A percentile compares a stretch with the other conserved stretches of the same genome.
These are phyloP conservation scores for Albophoma yamanashiensis DNA, from an alignment of 2,329 filamentous ascomycete species.

Conservation along the genomic window DNA sequence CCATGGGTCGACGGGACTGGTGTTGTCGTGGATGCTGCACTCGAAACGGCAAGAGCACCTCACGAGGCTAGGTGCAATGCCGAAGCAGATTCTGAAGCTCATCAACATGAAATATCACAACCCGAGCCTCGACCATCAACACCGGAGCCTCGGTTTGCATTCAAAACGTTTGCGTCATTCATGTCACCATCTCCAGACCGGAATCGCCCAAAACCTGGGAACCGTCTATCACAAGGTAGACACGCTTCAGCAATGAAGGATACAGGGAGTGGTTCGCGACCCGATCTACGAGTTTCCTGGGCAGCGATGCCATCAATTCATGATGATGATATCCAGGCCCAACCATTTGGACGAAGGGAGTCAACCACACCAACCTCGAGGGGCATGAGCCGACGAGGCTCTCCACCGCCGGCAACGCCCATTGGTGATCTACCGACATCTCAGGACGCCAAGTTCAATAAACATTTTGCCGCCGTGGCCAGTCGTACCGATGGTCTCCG, in stretches of 20 bases:
- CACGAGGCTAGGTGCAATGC: background rate
- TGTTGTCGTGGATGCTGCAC: background rate
- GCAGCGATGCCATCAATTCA: slow-evolving; percentile 10
- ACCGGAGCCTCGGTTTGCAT: slow-evolving; percentile 34
- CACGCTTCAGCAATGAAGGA: slow-evolving; percentile 23
- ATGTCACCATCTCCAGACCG: slow-evolving; percentile 36
- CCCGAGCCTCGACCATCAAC: slow-evolving; percentile 19
- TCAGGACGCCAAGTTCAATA: slow-evolving; percentile 27
- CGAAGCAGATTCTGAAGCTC: background rate
- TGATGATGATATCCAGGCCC: background rate
- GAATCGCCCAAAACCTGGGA: slow-evolving; percentile 7
- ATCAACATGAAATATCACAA: background rate
- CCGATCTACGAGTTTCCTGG: slow-evolving; percentile 25
- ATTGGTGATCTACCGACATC: slow-evolving; percentile 22
- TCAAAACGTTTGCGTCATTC: slow-evolving; percentile 43
- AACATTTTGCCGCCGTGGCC: slow-evolving; percentile 37
- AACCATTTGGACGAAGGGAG: background rate
- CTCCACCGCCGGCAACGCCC: slow-evolving; percentile 31
- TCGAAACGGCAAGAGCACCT: background rate
- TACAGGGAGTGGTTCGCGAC: slow-evolving; percentile 16
- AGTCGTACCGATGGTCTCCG: slow-evolving; percentile 18
- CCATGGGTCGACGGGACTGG: slow-evolving; percentile 9
- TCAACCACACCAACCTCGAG: slow-evolving; percentile 2
- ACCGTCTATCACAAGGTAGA: slow-evolving; percentile 10
- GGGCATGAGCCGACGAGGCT: slow-evolving; percentile 18